These are phyloP conservation scores for Cupressus sempervirens DNA, from an alignment of 75 land plant species.

Conservation along the genomic window DNA sequence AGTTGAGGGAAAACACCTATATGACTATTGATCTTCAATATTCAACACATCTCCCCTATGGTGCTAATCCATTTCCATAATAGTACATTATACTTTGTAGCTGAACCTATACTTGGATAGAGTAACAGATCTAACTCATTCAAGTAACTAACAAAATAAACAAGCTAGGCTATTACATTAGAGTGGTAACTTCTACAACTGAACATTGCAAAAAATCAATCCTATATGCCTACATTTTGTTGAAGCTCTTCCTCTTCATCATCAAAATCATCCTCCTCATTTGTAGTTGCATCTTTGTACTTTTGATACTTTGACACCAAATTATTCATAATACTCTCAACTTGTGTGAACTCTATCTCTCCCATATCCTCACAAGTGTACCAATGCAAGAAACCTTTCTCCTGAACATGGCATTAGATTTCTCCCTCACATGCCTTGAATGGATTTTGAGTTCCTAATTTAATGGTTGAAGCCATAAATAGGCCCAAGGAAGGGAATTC, in stretches of 20 bases:
- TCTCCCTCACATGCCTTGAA: conserved; percentile 40
- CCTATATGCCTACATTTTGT: not conserved
- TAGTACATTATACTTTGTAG: too few species aligned
- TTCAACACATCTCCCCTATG: too few species aligned
- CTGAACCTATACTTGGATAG: too few species aligned
- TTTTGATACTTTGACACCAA: conserved; percentile 46
- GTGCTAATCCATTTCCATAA: too few species aligned
- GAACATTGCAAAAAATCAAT: not conserved
- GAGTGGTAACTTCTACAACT: not conserved
- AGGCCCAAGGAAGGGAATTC: too few species aligned
- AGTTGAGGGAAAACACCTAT: too few species aligned
- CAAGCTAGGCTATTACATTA: not conserved
- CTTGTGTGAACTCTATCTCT: conserved; percentile 58
- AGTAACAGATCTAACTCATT: not conserved
- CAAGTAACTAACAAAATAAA: not conserved
- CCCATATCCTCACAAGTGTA: conserved; percentile 59
- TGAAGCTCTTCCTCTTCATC: conserved; percentile 25
- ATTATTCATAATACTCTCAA: conserved; percentile 59
- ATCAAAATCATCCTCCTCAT: conserved; percentile 39
- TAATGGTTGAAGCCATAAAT: too few species aligned
- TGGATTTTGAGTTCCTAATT: conserved; percentile 38
- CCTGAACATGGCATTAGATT: conserved; percentile 53
- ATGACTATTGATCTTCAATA: too few species aligned
- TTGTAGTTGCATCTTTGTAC: conserved; percentile 47
- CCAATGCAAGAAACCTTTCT: conserved; percentile 48